Base-by-base conservation (phyloP, 2,329 filamentous ascomycete genomes). In the Plectosphaerella cucumerina region DNA sequence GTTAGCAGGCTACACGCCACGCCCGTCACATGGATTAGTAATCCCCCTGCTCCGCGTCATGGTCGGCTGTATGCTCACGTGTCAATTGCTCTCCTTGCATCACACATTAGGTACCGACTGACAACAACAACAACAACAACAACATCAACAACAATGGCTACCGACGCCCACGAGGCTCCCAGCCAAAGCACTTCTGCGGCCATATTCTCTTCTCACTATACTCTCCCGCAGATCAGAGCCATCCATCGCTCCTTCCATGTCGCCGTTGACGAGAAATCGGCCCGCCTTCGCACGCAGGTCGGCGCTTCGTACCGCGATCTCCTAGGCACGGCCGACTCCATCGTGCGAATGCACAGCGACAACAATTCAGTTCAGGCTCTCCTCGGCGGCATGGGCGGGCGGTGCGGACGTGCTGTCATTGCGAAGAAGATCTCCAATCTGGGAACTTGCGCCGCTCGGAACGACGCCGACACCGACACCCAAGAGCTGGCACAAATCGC, bases 291-390 rank as follows among this genome's bases (percentile, higher is more conserved):
- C 59, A 83, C 77, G 17, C 80, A 84, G 64, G 83, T 86, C 54
- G 83, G 83, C 58, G 76, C 73, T 52, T 84, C 80, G 62, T 97
- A 97, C 70, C 88, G 93, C 59, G 90, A 94, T 61, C 83, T 97
- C 9, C 83, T 97, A 22, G 89, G 89, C 48, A 97, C 93, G 0
- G 93, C 93, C 50, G 92, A 97, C 70, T 86, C 86, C n/a, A 97
- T 97, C 58, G 87, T 97, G 50, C 81, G 85, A 54, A 96, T 97
- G 90, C 87, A 90, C 58, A 71, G 70, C 37, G 85, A 93, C 64
- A 93, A 94, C 71, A 81, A 86, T 54, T 72, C 76, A 12, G 86
- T 90, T 15, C 90, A 96, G 67, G 73, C 76, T 5, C 81, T 85
- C 35, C 77, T 97, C 48, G 80, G 80, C 15, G 77, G 77, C 53